phyloP scores from a whole-genome alignment of 2,329 filamentous ascomycete genomes.

The Colletotrichum abscissum region DNA sequence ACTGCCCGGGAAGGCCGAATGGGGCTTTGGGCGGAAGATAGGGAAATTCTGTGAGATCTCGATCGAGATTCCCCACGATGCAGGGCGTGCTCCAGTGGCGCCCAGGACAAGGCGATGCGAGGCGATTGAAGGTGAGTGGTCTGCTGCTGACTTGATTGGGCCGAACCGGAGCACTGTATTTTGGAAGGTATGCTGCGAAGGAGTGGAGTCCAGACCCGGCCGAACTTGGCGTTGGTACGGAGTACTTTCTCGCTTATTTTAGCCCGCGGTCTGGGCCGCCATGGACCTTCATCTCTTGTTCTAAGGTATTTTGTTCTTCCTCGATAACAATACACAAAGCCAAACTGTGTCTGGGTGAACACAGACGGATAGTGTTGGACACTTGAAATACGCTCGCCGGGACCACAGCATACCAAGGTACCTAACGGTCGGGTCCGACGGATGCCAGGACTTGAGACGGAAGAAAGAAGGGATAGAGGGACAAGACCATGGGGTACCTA shows the following conservation, averaged over 20 bases:
- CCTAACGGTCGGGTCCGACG: neutral
- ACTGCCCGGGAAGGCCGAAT: neutral
- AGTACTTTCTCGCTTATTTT: neutral
- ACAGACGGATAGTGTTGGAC: neutral
- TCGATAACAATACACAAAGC: neutral
- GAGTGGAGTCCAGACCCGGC: neutral
- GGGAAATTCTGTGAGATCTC: slow-evolving; percentile 11
- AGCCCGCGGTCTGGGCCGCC: slow-evolving; percentile 11
- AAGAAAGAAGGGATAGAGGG: neutral
- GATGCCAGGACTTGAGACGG: neutral
- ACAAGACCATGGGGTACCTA: neutral
- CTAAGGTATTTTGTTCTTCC: neutral
- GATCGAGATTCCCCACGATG: slow-evolving; percentile 33
- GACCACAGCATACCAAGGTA: neutral
- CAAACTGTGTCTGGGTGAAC: neutral
- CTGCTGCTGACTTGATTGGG: neutral
- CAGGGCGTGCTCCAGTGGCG: slow-evolving; percentile 22
- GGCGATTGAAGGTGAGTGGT: slow-evolving; percentile 8
- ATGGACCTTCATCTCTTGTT: neutral
- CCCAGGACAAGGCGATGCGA: slow-evolving; percentile 12
- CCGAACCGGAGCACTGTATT: neutral
- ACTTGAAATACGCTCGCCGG: too few relatives aligned
- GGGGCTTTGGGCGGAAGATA: slow-evolving; percentile 10
- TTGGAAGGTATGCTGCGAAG: neutral
- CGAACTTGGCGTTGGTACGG: neutral